Base-by-base conservation (phyloP, 2,329 filamentous ascomycete genomes). In the Apiospora aurea region DNA sequence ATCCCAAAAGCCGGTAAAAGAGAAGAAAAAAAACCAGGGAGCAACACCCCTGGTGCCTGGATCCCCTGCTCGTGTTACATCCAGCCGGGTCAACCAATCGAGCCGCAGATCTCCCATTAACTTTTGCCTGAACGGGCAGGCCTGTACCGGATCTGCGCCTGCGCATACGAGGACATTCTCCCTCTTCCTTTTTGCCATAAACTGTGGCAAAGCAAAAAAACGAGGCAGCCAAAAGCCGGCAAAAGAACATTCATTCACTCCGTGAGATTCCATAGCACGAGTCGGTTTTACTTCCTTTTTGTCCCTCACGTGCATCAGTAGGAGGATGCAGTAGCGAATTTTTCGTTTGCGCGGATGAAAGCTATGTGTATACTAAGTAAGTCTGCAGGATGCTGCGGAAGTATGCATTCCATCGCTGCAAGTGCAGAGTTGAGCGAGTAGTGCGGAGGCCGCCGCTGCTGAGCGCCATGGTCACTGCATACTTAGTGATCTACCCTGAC, bases 361-460 rank as follows among this genome's bases (percentile, higher is more conserved):
- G 51, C 21, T n/a, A 49, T 49, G 51, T 34, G 18, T 14, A 6
- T 46, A 21, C 44, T 43, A n/a, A 34, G 7, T 10, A 57, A 34
- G 7, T 10, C 34, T 4, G 18, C 10, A 34, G 57, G 16, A 38
- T 38, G 5, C 16, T 61, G 14, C 53, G 53, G 53, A 5, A 61
- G 18, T 51, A n/a, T 51, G n/a, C 49, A 51, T 13, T 5, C 21
- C 26, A 14, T 24, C n/a, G 49, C 10, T 51, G 49, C 24, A 24
- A 24, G 10, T 14, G 41, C 41, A 51, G 53, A 18, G 16, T 38
- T 61, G 53, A 64, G 57, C 21, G 2, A 41, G 18, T 21, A 64
- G 34, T 21, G 57, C 10, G 34, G 57, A 64, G 57, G 57, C 57
- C 57, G 57, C 57, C 57, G 38, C 57, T 41, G 53, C n/a, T 38